Evolutionary conservation across 2,329 filamentous ascomycete genomes (phyloP).

Genomic region (Reticulascus tulasneorum): DNA sequence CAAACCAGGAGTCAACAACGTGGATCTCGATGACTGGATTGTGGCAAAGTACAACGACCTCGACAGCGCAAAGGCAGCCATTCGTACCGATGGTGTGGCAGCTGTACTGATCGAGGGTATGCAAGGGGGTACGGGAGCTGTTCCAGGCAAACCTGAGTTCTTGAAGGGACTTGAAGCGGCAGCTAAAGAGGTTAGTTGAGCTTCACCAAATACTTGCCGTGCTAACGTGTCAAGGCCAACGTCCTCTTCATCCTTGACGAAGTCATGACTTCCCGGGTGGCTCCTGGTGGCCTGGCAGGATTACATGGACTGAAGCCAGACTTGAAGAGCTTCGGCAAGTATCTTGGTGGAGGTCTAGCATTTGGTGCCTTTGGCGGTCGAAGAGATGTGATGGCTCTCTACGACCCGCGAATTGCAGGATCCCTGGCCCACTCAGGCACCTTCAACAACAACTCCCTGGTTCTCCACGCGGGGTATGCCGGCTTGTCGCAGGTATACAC

Average conservation of each 20-base stretch:
- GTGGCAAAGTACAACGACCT: constrained; percentile 60
- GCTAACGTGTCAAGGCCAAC: too few species aligned
- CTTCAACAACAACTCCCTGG: constrained; percentile 64
- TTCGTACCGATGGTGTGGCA: constrained; percentile 51
- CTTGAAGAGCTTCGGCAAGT: constrained; percentile 55
- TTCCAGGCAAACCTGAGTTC: constrained; percentile 47
- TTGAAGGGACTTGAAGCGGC: constrained; percentile 44
- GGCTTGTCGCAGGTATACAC: too few species aligned
- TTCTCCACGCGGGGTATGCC: too few species aligned
- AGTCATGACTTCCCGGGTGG: constrained; percentile 64
- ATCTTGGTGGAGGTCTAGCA: constrained; percentile 52
- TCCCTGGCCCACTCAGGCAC: constrained; percentile 56
- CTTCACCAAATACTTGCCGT: neutral
- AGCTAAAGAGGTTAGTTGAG: constrained; percentile 33
- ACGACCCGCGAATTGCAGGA: constrained; percentile 27
- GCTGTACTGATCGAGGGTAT: constrained; percentile 65
- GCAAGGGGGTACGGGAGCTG: constrained; percentile 59
- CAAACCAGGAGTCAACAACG: constrained; percentile 47
- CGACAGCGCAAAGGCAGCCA: too few species aligned
- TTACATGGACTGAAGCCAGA: too few species aligned
- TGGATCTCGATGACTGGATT: constrained; percentile 54
- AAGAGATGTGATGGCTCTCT: constrained; percentile 46
- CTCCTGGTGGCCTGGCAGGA: constrained; percentile 47
- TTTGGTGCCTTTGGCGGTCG: constrained; percentile 57
- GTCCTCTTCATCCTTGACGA: constrained; percentile 67